Evolutionary conservation across 495 filamentous ascomycete genomes (phyloP).

Genomic region (Hypoxylon lienhwacheense): DNA sequence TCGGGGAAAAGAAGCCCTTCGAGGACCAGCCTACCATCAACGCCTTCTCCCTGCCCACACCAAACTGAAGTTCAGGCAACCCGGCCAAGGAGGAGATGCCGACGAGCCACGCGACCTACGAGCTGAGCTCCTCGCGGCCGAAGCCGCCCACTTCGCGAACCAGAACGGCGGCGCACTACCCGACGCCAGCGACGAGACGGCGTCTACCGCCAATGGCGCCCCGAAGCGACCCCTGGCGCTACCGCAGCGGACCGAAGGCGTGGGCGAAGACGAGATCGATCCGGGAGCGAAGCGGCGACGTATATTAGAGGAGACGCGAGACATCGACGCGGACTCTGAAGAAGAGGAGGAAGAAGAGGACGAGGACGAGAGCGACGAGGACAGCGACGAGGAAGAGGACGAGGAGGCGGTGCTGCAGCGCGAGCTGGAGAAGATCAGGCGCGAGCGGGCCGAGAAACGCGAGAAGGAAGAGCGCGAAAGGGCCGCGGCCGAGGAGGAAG

Average conservation of each 20-base stretch:
- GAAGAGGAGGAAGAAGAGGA: conserved; percentile 59
- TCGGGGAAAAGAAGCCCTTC: conserved; percentile 89
- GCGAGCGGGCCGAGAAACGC: conserved; percentile 80
- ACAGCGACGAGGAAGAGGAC: conserved; percentile 79
- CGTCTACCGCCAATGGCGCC: conserved; percentile 42
- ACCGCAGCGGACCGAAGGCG: conserved; percentile 39
- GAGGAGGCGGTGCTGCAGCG: conserved; percentile 88
- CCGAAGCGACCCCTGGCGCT: conserved; percentile 70
- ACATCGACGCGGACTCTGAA: conserved; percentile 89
- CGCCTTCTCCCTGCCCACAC: conserved; percentile 91
- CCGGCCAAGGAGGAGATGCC: conserved; percentile 84
- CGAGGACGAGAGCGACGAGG: conserved; percentile 73
- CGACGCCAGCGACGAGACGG: conserved; percentile 42
- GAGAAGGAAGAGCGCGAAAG: conserved; percentile 84
- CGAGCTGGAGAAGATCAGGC: conserved; percentile 93
- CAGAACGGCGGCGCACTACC: conserved; percentile 61
- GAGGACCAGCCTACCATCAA: conserved; percentile 95
- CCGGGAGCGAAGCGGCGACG: conserved; percentile 80
- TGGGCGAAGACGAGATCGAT: conserved; percentile 63
- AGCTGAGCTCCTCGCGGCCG: conserved; percentile 85
- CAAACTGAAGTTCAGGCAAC: conserved; percentile 83
- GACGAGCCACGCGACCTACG: conserved; percentile 82
- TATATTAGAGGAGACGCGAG: conserved; percentile 83
- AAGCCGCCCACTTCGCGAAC: conserved; percentile 86
- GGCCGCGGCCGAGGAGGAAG: conserved; percentile 74